Percentiles rank a stretch among this genome's conserved stretches.
phyloP scores from a whole-genome alignment of 257 asterid genomes.

The Solanum neorickii region DNA sequence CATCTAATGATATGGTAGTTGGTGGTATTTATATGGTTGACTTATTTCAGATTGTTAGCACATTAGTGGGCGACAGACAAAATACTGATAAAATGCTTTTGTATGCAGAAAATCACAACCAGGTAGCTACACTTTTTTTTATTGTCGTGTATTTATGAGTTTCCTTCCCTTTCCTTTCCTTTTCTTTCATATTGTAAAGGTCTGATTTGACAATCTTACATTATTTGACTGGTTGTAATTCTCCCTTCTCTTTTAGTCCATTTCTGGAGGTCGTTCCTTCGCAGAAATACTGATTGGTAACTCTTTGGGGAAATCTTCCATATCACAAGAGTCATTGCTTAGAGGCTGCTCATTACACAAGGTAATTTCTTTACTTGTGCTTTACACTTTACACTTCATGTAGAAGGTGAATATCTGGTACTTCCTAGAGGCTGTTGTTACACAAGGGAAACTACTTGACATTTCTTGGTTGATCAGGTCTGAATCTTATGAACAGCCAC shows the following conservation, averaged over 20 bases:
- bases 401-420: not conserved
- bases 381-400: not conserved
- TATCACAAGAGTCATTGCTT: constrained; percentile 40
- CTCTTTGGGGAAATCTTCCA: constrained; percentile 18
- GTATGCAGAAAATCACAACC: constrained; percentile 94
- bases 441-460: not conserved
- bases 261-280: constrained; percentile 79
- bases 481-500: not conserved
- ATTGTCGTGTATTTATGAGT: not conserved
- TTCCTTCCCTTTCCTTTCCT: not conserved
- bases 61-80: constrained; percentile 45
- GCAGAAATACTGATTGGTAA: constrained; percentile 84
- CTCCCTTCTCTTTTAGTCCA: constrained; percentile 52
- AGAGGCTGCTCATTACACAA: constrained; percentile 86
- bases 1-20: not conserved
- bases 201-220: not conserved
- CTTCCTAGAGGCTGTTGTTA: not conserved
- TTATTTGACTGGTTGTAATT: not conserved
- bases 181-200: not conserved
- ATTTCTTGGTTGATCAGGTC: not conserved
- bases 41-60: constrained; percentile 53
- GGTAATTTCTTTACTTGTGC: constrained; percentile 28
- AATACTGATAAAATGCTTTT: constrained; percentile 66
- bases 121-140: constrained; percentile 31
- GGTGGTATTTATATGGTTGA: constrained; percentile 2